A percentile compares a stretch with the other conserved stretches of the same genome.
Conservation (phyloP, 305 asterid species). For the Nicotiana rustica region DNA sequence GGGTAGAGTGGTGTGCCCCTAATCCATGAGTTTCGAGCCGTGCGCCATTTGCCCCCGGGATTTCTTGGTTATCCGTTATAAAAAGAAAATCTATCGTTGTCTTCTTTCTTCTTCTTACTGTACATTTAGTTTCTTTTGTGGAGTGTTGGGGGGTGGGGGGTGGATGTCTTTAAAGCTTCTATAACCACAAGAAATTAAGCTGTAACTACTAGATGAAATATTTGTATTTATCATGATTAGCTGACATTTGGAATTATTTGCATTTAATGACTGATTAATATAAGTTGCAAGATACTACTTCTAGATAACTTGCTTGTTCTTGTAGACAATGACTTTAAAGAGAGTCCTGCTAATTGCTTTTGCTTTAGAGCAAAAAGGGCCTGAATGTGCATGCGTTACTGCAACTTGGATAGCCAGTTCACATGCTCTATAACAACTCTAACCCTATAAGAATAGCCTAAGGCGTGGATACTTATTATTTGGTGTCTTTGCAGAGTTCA, state of each 20-base stretch:
- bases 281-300: slow-evolving; percentile 23
- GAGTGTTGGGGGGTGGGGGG: background rate
- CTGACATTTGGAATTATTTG: slow-evolving; percentile 8
- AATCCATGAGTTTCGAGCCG: background rate
- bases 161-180: slow-evolving; percentile 17
- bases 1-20: background rate
- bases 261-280: slow-evolving; percentile 11
- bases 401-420: background rate
- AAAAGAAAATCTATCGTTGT: background rate
- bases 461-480: slow-evolving; percentile 12
- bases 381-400: background rate
- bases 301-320: slow-evolving; percentile 24
- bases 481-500: slow-evolving; percentile 62
- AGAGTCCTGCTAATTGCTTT: background rate
- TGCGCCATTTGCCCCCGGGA: background rate
- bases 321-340: slow-evolving; percentile 15
- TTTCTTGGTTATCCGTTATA: background rate
- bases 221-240: background rate
- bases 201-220: background rate
- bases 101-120: slow-evolving; percentile 2
- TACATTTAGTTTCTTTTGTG: slow-evolving; percentile 21
- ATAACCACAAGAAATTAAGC: background rate
- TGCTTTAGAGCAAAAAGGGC: slow-evolving; percentile 17
- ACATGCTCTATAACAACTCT: slow-evolving; percentile 21
- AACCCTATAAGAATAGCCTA: slow-evolving; percentile 16